phyloP scores from a whole-genome alignment of 805 yeast species.

The Grigorovia humatica region DNA sequence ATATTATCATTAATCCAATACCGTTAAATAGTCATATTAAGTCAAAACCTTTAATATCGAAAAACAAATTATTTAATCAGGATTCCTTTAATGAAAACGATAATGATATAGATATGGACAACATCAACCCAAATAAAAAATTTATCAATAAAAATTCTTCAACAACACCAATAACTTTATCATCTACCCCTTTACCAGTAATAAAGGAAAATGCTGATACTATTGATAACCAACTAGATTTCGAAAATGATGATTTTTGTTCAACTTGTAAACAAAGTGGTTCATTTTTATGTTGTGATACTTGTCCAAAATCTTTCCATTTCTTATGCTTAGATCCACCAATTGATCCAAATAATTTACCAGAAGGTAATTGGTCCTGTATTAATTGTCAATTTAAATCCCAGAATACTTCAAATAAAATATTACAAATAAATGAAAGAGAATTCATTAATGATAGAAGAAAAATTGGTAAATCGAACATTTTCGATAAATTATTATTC shows the following conservation, averaged over 20 bases:
- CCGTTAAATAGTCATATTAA: conserved; percentile 8
- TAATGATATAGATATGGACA: neutral
- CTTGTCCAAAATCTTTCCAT: conserved; percentile 88
- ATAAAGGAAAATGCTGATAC: neutral
- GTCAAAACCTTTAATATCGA: conserved; percentile 11
- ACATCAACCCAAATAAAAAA: no score
- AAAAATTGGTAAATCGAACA: conserved; percentile 11
- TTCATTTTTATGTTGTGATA: conserved; percentile 82
- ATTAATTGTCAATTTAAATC: conserved; percentile 51
- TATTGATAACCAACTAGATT: conserved; percentile 10
- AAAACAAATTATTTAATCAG: conserved; percentile 38
- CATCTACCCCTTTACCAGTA: neutral
- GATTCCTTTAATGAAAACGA: conserved; percentile 14
- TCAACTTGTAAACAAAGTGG: conserved; percentile 87
- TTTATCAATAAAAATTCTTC: neutral
- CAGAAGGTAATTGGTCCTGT: conserved; percentile 89
- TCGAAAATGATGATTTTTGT: conserved; percentile 76
- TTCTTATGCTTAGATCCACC: conserved; percentile 91
- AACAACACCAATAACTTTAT: conserved; percentile 1
- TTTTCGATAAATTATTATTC: conserved; percentile 50
- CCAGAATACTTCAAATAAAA: conserved; percentile 22
- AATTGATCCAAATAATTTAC: conserved; percentile 56
- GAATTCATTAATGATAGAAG: conserved; percentile 8
- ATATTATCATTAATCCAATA: neutral
- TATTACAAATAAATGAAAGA: conserved; percentile 16